Conservation (phyloP, 768 basidiomycete genomes). For the Neoboletus subvelutipes region DNA sequence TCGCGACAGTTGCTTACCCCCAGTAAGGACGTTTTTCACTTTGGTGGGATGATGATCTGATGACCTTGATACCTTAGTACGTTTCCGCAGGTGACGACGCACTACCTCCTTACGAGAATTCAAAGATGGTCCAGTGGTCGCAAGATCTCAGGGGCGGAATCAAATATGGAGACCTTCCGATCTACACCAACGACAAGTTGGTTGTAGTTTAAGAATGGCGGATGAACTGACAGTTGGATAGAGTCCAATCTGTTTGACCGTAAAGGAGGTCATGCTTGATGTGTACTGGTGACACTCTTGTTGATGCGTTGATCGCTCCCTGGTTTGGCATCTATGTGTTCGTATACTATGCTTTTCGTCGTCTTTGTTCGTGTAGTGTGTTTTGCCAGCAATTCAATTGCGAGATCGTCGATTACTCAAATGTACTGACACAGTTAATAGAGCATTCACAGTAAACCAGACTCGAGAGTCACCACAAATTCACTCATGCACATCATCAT, state of each 20-base stretch:
- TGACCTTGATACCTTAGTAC: conserved; percentile 29
- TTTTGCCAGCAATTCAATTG: not conserved
- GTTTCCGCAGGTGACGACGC: conserved; percentile 40
- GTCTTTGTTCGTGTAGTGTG: not conserved
- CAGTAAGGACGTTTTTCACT: conserved; percentile 29
- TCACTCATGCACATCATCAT: conserved; percentile 11
- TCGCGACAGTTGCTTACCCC: conserved; percentile 42
- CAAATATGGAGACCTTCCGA: conserved; percentile 41
- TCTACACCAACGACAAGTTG: conserved; percentile 41
- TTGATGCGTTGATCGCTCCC: conserved; percentile 20
- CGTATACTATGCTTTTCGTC: not conserved
- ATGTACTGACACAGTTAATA: not conserved
- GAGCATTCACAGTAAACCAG: conserved; percentile 1
- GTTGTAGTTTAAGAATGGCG: conserved; percentile 2
- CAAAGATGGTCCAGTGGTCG: conserved; percentile 28
- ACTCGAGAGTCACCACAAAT: not conserved
- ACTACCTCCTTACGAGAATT: conserved; percentile 31
- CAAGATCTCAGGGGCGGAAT: conserved; percentile 26
- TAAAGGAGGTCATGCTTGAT: not conserved
- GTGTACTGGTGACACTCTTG: conserved; percentile 12
- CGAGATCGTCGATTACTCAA: not conserved
- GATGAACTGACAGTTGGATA: not conserved
- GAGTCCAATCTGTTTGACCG: conserved; percentile 3
- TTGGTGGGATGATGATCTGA: not conserved
- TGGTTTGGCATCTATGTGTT: not conserved